phyloP scores from a whole-genome alignment of 2,329 filamentous ascomycete genomes.

The Fonsecaea pugnacius region DNA sequence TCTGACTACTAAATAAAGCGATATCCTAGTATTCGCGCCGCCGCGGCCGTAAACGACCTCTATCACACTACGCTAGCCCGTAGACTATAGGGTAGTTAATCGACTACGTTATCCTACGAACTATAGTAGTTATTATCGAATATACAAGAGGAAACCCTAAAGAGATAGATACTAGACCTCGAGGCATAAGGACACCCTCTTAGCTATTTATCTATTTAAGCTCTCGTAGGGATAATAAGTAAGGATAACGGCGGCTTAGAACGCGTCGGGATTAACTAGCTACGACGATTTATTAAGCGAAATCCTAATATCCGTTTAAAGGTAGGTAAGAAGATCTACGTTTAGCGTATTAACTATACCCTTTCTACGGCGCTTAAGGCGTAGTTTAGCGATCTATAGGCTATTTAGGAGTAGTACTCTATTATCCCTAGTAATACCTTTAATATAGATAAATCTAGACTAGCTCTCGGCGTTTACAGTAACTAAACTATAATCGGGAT shows the following conservation, averaged over 20 bases:
- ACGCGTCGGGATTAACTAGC: constrained; percentile 31
- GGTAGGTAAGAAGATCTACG: constrained; percentile 31
- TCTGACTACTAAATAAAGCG: background rate
- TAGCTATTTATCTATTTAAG: constrained; percentile 12
- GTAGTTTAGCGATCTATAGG: constrained; percentile 12
- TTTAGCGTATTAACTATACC: constrained; percentile 30
- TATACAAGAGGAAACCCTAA: constrained; percentile 20
- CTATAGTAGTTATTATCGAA: constrained; percentile 16
- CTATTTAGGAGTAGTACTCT: constrained; percentile 10
- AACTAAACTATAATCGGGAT: constrained; percentile 25
- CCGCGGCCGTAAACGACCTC: constrained; percentile 12
- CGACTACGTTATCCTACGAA: constrained; percentile 4
- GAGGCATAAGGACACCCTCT: constrained; percentile 22
- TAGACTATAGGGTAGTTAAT: constrained; percentile 4
- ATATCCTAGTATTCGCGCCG: constrained; percentile 16
- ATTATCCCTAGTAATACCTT: constrained; percentile 34
- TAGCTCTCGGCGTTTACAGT: constrained; percentile 21
- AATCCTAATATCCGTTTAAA: constrained; percentile 34
- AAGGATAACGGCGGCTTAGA: background rate
- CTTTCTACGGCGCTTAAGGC: constrained; percentile 21
- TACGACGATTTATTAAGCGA: constrained; percentile 33
- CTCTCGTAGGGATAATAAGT: constrained; percentile 14
- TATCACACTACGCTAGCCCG: constrained; percentile 6
- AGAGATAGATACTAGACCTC: constrained; percentile 25
- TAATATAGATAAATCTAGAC: constrained; percentile 33